Percentiles rank a stretch among this genome's conserved stretches.
Conservation (phyloP, 2,329 filamentous ascomycete genomes). For the Leptographium wingfieldii region DNA sequence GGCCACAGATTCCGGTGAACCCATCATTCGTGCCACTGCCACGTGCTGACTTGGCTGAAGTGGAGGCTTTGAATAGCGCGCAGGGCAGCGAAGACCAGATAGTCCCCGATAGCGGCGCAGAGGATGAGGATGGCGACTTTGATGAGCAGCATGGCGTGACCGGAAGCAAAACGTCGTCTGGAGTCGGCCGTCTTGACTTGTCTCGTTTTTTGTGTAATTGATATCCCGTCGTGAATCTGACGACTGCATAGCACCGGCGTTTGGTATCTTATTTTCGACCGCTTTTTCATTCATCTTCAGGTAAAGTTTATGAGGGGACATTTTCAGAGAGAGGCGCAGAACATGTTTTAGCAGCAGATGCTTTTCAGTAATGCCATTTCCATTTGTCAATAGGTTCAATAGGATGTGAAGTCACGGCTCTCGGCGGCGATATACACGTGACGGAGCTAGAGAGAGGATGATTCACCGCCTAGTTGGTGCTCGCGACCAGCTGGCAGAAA, state of each 20-base stretch:
- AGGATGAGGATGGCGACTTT: constrained; percentile 21
- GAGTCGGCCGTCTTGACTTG: constrained; percentile 27
- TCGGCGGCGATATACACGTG: neutral
- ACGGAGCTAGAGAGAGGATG: constrained; percentile 14
- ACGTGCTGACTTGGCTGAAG: constrained; percentile 38
- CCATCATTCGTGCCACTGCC: constrained; percentile 43
- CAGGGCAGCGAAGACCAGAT: constrained; percentile 46
- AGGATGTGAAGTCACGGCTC: neutral
- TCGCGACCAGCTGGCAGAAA: neutral
- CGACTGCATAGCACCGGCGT: neutral
- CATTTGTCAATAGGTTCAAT: neutral
- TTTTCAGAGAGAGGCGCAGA: neutral
- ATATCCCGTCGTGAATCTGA: constrained; percentile 2
- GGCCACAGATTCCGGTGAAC: constrained; percentile 26
- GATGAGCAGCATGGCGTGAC: neutral
- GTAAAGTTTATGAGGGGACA: neutral
- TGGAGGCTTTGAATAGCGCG: constrained; percentile 35
- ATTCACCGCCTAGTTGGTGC: constrained; percentile 9
- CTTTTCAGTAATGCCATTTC: neutral
- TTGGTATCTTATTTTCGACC: neutral
- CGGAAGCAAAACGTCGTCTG: constrained; percentile 7
- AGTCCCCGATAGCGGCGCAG: constrained; percentile 37
- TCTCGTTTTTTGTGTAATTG: constrained; percentile 33
- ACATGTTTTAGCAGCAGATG: neutral
- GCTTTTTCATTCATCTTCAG: neutral